Conservation (phyloP, 2,329 filamentous ascomycete genomes). For the Talaromyces piceae region DNA sequence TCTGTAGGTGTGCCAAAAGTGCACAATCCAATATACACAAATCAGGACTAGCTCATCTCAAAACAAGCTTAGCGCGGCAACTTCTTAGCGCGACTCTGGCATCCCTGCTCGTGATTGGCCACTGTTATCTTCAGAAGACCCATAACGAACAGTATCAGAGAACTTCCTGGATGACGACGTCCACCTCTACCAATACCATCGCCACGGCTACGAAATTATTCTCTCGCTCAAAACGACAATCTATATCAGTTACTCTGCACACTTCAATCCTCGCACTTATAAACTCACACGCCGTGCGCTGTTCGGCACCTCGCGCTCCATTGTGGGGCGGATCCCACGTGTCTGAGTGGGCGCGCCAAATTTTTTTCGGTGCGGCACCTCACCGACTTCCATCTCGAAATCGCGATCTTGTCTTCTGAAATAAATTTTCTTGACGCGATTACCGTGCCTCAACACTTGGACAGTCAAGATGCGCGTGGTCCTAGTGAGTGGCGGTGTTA, state of each 20-base stretch:
- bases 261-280: not conserved
- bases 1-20: not conserved
- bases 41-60: not conserved
- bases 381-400: not conserved
- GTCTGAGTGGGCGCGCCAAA: not conserved
- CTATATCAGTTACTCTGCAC: not conserved
- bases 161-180: not conserved
- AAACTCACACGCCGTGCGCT: not conserved
- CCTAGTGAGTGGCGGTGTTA: conserved; percentile 5
- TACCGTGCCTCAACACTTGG: not conserved
- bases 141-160: not conserved
- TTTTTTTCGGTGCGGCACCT: not conserved
- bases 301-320: not conserved
- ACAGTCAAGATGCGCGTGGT: conserved; percentile 4
- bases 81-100: not conserved
- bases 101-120: not conserved
- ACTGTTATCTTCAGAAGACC: not conserved
- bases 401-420: not conserved
- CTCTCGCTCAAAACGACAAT: not conserved
- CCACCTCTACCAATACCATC: not conserved
- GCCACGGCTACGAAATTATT: not conserved
- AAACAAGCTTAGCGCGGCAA: not conserved
- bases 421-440: not conserved
- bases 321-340: not conserved
- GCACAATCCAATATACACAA: not conserved